These are phyloP conservation scores for Solanum virginianum DNA, from an alignment of 257 asterid species.

Conservation along the genomic window DNA sequence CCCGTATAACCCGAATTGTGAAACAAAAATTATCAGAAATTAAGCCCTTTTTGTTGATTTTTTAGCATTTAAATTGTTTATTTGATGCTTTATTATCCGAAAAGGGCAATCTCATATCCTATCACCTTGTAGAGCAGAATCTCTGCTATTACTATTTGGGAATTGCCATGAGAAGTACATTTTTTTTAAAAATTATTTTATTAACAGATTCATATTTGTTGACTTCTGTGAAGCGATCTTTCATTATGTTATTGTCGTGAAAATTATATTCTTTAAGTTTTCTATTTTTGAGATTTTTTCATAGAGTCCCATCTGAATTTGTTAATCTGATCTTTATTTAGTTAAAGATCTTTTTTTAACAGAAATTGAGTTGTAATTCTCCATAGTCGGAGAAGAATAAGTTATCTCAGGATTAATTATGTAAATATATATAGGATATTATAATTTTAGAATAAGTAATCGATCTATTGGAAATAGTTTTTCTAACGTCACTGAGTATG, in stretches of 20 bases:
- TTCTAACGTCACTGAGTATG: too few species aligned
- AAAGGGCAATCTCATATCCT: conserved; percentile 54
- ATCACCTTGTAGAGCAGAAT: conserved; percentile 61
- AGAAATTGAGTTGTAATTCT: neutral
- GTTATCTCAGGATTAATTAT: neutral
- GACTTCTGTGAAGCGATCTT: too few species aligned
- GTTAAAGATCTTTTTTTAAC: neutral
- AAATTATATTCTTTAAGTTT: too few species aligned
- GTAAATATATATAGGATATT: neutral
- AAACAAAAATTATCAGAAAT: neutral
- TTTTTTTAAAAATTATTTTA: neutral
- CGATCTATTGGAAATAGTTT: too few species aligned
- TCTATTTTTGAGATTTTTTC: too few species aligned
- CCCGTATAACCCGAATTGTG: neutral
- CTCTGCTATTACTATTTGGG: conserved; percentile 51
- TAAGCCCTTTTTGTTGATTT: neutral
- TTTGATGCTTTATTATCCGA: neutral
- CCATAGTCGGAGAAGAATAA: neutral
- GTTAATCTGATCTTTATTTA: neutral
- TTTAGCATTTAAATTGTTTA: neutral
- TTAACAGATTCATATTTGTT: too few species aligned
- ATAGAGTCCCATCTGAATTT: neutral
- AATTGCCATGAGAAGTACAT: conserved; percentile 64
- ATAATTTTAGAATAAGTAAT: neutral
- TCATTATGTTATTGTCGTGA: too few species aligned